Evolutionary conservation across 768 basidiomycete species (phyloP), one percentile per base, ranked within the genome.

Genomic region (Steccherinum ochraceum): DNA sequence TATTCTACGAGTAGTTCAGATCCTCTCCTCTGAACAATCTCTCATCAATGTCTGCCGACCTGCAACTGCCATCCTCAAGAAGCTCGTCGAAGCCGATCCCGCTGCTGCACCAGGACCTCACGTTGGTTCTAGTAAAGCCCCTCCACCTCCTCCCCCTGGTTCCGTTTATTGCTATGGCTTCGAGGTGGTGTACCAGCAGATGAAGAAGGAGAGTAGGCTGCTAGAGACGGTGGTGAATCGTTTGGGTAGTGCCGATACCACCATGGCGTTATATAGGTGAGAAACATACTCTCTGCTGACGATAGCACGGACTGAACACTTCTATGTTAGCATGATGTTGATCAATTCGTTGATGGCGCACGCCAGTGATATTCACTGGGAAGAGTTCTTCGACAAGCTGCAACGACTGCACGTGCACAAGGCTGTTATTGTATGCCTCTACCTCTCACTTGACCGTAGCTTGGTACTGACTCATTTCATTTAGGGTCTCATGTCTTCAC

Each of bases 31-130:
- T 0, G 73, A 85, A 0, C 74, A 78, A 35, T 87, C 86, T 11
- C 77, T 84, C 16, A 84, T 94, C 72, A 96, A 96, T 54, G 89
- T 94, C 52, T 90, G 89, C 59, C 84, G 92, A 4, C 93, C 93
- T 26, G 93, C 92, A 1, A 93, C 89, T 40, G 83, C 88, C 26
- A 93, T 95, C 50, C 75, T 94, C 55, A 90, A 91, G 69, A 86
- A 86, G 56, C 79, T 95, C 19, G 91, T 93, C 12, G 90, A 93
- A 64, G 90, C 90, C 7, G 88, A 90, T 59, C 86, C 90, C 16
- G 69, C 75, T 57, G 83, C 72, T 53, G 79, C 81, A 16, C 80
- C 86, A 1, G 82, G 81, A 16, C 72, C 78, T 1, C 63, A 77
- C 44, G 53, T 73, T 39, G 75, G 83, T 12, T 78, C 83, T 60